Percentiles rank a stretch among this genome's conserved stretches.
Evolutionary conservation across 2,329 filamentous ascomycete genomes (phyloP).

Genomic region (Colletotrichum magnum): DNA sequence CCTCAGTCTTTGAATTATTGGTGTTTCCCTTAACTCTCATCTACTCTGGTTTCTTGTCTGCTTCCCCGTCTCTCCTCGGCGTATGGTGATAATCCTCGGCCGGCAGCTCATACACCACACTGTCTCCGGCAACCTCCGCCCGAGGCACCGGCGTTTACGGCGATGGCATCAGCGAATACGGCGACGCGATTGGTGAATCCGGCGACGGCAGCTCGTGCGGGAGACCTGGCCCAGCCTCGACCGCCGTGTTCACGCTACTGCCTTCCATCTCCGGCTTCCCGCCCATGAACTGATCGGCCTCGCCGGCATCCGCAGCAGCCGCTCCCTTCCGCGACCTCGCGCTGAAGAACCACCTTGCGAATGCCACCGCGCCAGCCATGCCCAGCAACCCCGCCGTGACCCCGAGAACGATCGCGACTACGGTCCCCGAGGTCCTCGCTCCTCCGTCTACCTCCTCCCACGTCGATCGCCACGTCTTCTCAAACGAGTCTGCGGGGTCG

Average conservation of each 20-base stretch:
- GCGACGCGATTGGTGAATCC: not conserved
- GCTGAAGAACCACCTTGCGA: not conserved
- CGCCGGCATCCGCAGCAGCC: not conserved
- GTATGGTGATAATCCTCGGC: not conserved
- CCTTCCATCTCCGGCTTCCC: not conserved
- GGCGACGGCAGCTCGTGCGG: constrained; percentile 6
- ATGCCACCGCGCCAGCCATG: not conserved
- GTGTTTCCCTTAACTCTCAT: not conserved
- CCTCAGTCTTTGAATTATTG: not conserved
- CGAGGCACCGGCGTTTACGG: not conserved
- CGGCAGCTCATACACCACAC: not conserved
- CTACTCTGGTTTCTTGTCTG: not conserved
- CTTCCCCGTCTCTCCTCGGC: not conserved
- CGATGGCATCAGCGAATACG: not conserved
- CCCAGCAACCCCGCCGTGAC: not conserved
- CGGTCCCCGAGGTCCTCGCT: not conserved
- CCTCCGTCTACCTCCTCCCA: not conserved
- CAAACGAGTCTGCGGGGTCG: not conserved
- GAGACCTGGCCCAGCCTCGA: not conserved
- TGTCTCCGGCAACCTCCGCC: not conserved
- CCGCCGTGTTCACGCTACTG: too few species aligned
- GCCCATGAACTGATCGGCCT: not conserved
- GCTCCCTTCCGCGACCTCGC: not conserved
- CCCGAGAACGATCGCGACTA: not conserved
- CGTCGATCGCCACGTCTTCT: not conserved